Base-by-base conservation (phyloP, 2,329 filamentous ascomycete species). In the Fusarium pilosicola region DNA sequence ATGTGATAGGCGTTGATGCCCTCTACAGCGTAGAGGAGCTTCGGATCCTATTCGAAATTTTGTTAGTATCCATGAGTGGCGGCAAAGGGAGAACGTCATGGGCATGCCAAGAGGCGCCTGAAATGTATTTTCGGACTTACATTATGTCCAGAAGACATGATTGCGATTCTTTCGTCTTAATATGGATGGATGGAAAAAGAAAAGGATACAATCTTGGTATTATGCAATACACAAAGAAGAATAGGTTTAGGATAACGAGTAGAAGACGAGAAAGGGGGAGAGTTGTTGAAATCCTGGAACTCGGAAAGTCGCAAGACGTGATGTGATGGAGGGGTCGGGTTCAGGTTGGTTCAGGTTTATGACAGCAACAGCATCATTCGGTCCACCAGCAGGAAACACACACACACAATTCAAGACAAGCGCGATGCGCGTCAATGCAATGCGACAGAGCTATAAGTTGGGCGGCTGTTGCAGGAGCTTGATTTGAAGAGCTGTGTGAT, bases 1-100 rank as follows among this genome's bases (percentile, higher is more conserved):
- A 98, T 91, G 81, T 98, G 94, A 85, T 94, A 97, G 74, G 96
- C 96, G 74, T 92, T 92, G 79, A 99, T 96, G 85, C 94, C 94
- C 75, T 92, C 91, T 81, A 98, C 88, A 78, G 90, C 89, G 81
- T 92, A 92, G 70, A 92, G 83, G 68, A 92, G 85, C 83, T 90
- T 92, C 45, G 90, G 90, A 74, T 92, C 90, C 81, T 83, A 63
- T 22, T 34, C n/a, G 42, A 48, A 28, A n/a, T 45, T 41, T 28
- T 56, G 70, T 76, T 54, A 77, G 72, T 45, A 61, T 51, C 26
- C 24, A 41, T 42, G 36, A 54, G 26, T 41, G 46, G 52, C 26
- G 51, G 48, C 41, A 64, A 63, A 63, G 26, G 55, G 15, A 17
- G 46, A 48, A 65, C 65, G 61, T 73, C 62, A 66, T 73, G 65